phyloP scores from a whole-genome alignment of 2,329 filamentous ascomycete genomes.

The Aspergillus uvarum region DNA sequence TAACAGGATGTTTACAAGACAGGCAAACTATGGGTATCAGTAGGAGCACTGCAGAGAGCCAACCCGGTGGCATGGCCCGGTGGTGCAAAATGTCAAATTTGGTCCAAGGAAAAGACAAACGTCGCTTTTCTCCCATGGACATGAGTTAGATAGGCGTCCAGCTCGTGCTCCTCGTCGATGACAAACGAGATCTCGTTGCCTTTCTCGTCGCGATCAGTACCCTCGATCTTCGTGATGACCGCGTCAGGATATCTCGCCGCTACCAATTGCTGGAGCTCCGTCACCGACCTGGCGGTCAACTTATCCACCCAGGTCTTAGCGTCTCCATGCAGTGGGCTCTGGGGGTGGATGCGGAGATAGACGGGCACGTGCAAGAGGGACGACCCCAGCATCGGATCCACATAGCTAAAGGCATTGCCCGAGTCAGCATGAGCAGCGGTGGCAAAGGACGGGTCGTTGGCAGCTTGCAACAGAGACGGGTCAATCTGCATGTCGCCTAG shows the following conservation, averaged over 20 bases:
- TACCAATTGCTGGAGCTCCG: constrained; percentile 63
- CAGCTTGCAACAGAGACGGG: constrained; percentile 60
- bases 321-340: constrained; percentile 55
- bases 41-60: neutral
- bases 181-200: constrained; percentile 62
- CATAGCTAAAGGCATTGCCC: constrained; percentile 34
- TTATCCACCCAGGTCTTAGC: constrained; percentile 64
- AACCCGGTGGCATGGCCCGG: neutral
- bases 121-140: constrained; percentile 56
- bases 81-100: neutral
- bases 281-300: constrained; percentile 57
- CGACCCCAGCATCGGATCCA: constrained; percentile 38
- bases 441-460: constrained; percentile 47
- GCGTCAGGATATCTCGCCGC: constrained; percentile 61
- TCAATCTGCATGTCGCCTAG: constrained; percentile 62
- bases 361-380: constrained; percentile 53
- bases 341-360: constrained; percentile 68
- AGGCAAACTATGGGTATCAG: neutral
- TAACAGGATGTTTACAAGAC: neutral
- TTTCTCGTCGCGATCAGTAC: constrained; percentile 60
- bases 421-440: constrained; percentile 30
- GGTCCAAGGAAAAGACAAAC: constrained; percentile 49
- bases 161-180: constrained; percentile 69
- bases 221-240: constrained; percentile 62
- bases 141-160: constrained; percentile 70